Evolutionary conservation across 768 basidiomycete species (phyloP).

Genomic region (Russula earlei): DNA sequence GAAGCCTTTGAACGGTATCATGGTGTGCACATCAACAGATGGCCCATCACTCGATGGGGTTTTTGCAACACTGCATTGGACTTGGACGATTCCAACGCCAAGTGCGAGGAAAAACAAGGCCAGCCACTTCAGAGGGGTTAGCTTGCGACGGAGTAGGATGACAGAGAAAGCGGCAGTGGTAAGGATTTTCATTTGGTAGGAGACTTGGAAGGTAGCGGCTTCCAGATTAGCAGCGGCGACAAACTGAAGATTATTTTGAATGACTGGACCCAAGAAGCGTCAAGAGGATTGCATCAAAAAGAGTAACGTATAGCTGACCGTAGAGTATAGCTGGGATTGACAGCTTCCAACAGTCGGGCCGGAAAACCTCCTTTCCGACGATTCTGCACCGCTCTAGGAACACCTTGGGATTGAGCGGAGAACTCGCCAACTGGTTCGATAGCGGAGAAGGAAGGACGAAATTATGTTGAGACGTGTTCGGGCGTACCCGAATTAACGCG

Average conservation of each 20-base stretch:
- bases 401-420: conserved; percentile 29
- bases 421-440: conserved; percentile 25
- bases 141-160: conserved; percentile 63
- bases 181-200: conserved; percentile 95
- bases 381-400: conserved; percentile 42
- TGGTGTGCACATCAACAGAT: conserved; percentile 34
- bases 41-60: neutral
- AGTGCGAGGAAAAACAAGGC: conserved; percentile 77
- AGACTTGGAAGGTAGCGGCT: conserved; percentile 94
- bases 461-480: conserved; percentile 26
- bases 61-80: conserved; percentile 25
- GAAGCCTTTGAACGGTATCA: conserved; percentile 82
- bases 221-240: conserved; percentile 90
- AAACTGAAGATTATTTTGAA: conserved; percentile 94
- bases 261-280: conserved; percentile 37
- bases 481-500: conserved; percentile 60
- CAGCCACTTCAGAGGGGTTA: conserved; percentile 72
- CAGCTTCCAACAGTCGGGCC: conserved; percentile 92
- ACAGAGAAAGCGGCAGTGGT: conserved; percentile 90
- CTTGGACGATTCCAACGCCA: conserved; percentile 78
- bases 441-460: conserved; percentile 16
- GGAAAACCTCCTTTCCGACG: conserved; percentile 65
- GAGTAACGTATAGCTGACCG: conserved; percentile 31
- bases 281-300: neutral
- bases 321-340: conserved; percentile 96